Base-by-base conservation (phyloP, 345 rosid genomes). In the Diplotaxis tenuifolia region DNA sequence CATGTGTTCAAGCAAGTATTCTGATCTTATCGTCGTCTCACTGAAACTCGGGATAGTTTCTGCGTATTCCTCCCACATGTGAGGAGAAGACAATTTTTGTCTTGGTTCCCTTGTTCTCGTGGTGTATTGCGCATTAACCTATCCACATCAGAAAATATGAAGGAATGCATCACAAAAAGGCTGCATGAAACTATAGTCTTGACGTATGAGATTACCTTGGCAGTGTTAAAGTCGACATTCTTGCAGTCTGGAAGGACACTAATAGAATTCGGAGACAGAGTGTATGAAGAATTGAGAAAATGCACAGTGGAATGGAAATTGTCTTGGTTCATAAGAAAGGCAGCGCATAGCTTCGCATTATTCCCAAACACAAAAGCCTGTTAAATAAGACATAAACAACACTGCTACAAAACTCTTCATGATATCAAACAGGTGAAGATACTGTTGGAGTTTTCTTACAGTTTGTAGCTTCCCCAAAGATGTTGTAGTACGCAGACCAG, bases 221-320 rank as follows among this genome's bases (percentile, higher is more conserved):
- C 94, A 40, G 94, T 89, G 79, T 88, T 86, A 65, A 85, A 92
- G 67, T 82, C 84, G 54, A 78, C 89, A 54, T 61, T 84, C 76
- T 82, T 85, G 88, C 97, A 92, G 75, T 89, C 88, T 67, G 90
- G 92, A 32, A 92, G 66, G 56, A 92, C 81, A 80, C 86, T 89
- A 60, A 92, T 82, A 7, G 96, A 92, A 68, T 72, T 67, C 36
- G 86, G 85, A 68, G 89, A 88, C 86, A 92, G 75, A 47, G 21
- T 73, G 67, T 85, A 86, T 4, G 84, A 73, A 55, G 74, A 47
- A 76, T 86, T 83, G 21, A 27, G 82, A 73, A 92, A 89, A 18
- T 49, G 54, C 55, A 88, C 86, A 0, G 72, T 68, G 25, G 71
- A 83, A 11, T 23, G 31, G 3, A 68, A 34, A 42, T 15, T 68